Conservation (phyloP, 352 stramenopile species). For the Pilasporangium apinafurcum region DNA sequence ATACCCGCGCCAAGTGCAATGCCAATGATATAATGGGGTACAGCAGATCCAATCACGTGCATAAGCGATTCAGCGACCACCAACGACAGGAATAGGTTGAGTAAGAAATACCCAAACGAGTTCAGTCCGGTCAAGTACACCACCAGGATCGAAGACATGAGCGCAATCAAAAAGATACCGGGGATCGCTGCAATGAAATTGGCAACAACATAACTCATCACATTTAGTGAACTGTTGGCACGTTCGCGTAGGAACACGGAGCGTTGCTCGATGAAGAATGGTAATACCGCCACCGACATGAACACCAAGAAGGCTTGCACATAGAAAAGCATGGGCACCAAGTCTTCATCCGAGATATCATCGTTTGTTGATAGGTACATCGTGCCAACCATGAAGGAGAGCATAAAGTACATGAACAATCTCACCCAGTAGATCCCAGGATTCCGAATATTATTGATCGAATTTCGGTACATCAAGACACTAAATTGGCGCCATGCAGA, state of each 20-base stretch:
- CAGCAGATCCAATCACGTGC: slow-evolving; percentile 67
- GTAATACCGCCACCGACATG: slow-evolving; percentile 85
- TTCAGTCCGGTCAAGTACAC: slow-evolving; percentile 45
- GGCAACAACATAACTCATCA: slow-evolving; percentile 68
- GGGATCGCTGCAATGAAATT: slow-evolving; percentile 66
- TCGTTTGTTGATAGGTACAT: slow-evolving; percentile 61
- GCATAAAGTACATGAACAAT: slow-evolving; percentile 63
- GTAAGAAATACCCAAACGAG: slow-evolving; percentile 48
- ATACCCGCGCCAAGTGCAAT: slow-evolving; percentile 74
- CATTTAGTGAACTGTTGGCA: slow-evolving; percentile 70
- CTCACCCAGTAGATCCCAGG: slow-evolving; percentile 65
- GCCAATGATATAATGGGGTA: slow-evolving; percentile 84
- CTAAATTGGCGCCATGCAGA: slow-evolving; percentile 29
- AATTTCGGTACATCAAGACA: slow-evolving; percentile 49
- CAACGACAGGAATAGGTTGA: slow-evolving; percentile 75
- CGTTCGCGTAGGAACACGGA: slow-evolving; percentile 32
- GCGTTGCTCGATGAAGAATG: slow-evolving; percentile 84
- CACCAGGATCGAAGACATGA: slow-evolving; percentile 40
- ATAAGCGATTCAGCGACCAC: slow-evolving; percentile 77
- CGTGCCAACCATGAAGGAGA: slow-evolving; percentile 62
- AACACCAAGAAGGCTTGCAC: slow-evolving; percentile 85
- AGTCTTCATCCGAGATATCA: slow-evolving; percentile 26
- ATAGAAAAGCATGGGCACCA: slow-evolving; percentile 75
- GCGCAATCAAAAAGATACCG: slow-evolving; percentile 39
- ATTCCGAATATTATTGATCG: slow-evolving; percentile 58